These are phyloP conservation scores for Pichia sp. DNA, from an alignment of 1,139 yeast species.

Conservation along the genomic window DNA sequence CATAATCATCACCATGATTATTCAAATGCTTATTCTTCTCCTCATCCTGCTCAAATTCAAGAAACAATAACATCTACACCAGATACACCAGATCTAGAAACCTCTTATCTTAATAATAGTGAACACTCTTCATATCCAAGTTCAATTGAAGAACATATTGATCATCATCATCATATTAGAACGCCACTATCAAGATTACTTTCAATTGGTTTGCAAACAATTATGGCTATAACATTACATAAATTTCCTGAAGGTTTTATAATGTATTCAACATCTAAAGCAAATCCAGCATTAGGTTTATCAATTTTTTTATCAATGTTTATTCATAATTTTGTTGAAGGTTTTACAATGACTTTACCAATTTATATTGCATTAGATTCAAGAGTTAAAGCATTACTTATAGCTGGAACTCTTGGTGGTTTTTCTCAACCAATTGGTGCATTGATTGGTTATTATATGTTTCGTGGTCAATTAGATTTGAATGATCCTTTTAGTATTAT, in stretches of 20 bases:
- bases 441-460: conserved; percentile 54
- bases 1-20: conserved; percentile 6
- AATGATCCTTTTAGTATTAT: conserved; percentile 19
- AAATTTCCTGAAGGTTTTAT: conserved; percentile 94
- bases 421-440: conserved; percentile 91
- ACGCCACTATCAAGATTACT: conserved; percentile 72
- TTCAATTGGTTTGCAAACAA: conserved; percentile 85
- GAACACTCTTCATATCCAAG: conserved; percentile 13
- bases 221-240: conserved; percentile 81
- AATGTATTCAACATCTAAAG: conserved; percentile 71
- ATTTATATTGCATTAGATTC: conserved; percentile 64
- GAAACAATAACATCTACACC: too few species aligned
- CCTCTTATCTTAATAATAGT: background rate
- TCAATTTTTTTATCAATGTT: conserved; percentile 78
- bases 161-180: conserved; percentile 76
- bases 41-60: background rate
- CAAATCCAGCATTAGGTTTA: conserved; percentile 67
- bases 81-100: background rate
- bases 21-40: conserved; percentile 3
- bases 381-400: conserved; percentile 57
- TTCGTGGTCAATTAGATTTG: conserved; percentile 33
- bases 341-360: conserved; percentile 91
- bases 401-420: conserved; percentile 71
- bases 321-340: conserved; percentile 91
- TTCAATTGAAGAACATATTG: conserved; percentile 12